A percentile compares a stretch with the other conserved stretches of the same genome.
Evolutionary conservation across 2,329 filamentous ascomycete species (phyloP).

Genomic region (Cyanodermella asteris): DNA sequence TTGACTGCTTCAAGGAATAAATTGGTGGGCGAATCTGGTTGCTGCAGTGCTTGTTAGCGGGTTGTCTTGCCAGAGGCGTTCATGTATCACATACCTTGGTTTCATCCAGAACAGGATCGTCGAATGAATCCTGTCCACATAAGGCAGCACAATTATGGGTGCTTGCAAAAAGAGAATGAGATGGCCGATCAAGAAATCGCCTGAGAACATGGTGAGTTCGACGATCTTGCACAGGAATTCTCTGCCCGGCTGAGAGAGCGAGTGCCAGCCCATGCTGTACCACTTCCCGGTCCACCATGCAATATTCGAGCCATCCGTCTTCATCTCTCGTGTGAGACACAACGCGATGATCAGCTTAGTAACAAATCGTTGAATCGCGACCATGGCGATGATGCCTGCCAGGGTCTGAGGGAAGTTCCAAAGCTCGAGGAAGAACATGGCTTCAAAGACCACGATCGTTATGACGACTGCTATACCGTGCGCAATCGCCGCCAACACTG

Average conservation of each 20-base stretch:
- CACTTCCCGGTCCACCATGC: constrained; percentile 99
- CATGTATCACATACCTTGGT: constrained; percentile 77
- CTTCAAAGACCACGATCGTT: constrained; percentile 71
- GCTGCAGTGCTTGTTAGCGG: too few species aligned
- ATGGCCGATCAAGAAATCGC: constrained; percentile 84
- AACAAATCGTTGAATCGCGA: constrained; percentile 81
- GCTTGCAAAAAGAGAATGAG: constrained; percentile 81
- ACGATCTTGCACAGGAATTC: constrained; percentile 99
- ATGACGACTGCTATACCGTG: constrained; percentile 74
- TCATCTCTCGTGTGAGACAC: constrained; percentile 81
- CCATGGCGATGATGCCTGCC: constrained; percentile 73
- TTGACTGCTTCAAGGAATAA: constrained; percentile 97
- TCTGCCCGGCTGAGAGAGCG: constrained; percentile 81
- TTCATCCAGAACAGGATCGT: constrained; percentile 98
- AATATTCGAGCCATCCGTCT: constrained; percentile 86
- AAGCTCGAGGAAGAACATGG: constrained; percentile 83
- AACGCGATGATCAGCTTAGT: constrained; percentile 85
- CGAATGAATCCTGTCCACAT: constrained; percentile 86
- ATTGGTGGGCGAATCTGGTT: constrained; percentile 97
- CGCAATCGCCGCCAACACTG: constrained; percentile 80
- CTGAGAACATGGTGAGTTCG: constrained; percentile 86
- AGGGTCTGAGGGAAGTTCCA: constrained; percentile 70
- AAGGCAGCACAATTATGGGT: constrained; percentile 62
- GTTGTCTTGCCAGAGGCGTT: too few species aligned
- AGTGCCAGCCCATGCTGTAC: constrained; percentile 98